Evolutionary conservation across 2,329 filamentous ascomycete species (phyloP).

Genomic region (Didymella sp.): DNA sequence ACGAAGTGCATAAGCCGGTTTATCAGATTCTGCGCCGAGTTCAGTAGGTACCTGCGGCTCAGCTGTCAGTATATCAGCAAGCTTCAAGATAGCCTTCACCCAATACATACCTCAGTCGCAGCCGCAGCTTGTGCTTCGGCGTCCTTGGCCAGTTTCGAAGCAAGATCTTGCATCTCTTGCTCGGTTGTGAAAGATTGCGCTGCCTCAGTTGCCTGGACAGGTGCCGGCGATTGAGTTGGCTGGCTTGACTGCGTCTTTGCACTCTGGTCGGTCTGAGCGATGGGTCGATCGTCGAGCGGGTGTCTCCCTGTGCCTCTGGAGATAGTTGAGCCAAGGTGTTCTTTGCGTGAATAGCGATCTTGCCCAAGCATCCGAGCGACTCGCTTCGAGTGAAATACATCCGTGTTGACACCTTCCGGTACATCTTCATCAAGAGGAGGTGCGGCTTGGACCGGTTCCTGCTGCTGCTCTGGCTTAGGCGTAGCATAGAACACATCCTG

Average conservation of each 20-base stretch:
- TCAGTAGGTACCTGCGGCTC: slow-evolving; percentile 43
- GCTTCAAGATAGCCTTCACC: slow-evolving; percentile 8
- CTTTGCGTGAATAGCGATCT: slow-evolving; percentile 48
- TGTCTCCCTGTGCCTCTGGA: slow-evolving; percentile 40
- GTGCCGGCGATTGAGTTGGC: slow-evolving; percentile 21
- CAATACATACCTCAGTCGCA: slow-evolving; percentile 35
- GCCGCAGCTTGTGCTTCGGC: slow-evolving; percentile 22
- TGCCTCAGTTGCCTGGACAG: slow-evolving; percentile 12
- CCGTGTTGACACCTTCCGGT: slow-evolving; percentile 65
- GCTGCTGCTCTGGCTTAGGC: slow-evolving; percentile 34
- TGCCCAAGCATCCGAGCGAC: slow-evolving; percentile 64
- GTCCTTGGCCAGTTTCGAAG: slow-evolving; percentile 57
- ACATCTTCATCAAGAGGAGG: slow-evolving; percentile 53
- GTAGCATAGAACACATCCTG: slow-evolving; percentile 62
- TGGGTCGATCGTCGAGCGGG: slow-evolving; percentile 48
- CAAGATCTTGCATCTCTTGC: slow-evolving; percentile 55
- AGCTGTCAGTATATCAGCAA: slow-evolving; percentile 58
- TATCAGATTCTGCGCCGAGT: slow-evolving; percentile 36
- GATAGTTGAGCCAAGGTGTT: slow-evolving; percentile 37
- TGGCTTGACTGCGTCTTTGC: slow-evolving; percentile 42
- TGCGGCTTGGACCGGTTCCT: slow-evolving; percentile 37
- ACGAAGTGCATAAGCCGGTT: slow-evolving; percentile 70
- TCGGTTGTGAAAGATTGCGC: slow-evolving; percentile 28
- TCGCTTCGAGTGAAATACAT: slow-evolving; percentile 67
- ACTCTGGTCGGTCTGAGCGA: slow-evolving; percentile 47